Evolutionary conservation across 257 asterid genomes (phyloP), one percentile per base, ranked within the genome.

Genomic region (Solanum chiquidenum): DNA sequence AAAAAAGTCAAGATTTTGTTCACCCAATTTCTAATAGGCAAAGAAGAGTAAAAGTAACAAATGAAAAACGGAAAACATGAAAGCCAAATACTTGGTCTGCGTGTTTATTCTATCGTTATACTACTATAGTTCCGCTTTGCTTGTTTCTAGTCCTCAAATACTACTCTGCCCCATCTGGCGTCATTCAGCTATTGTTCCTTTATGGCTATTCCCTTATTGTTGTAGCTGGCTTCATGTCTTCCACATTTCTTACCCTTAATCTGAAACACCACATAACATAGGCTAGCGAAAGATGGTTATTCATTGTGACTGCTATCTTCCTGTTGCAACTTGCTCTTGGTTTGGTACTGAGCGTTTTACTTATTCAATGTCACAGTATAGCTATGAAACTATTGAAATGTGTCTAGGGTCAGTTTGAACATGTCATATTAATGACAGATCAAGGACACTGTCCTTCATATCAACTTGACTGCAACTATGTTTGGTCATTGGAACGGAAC

Each of bases 141-240:
- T 89, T 97, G 91, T 97, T 93, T 89, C 21, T 95, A 60, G 89
- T 95, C 91, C 99, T 97, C 93, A 94, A 97, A 86, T 97, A 97
- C 92, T 94, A 95, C 94, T 95, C 99, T 44, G 97, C 95, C 58
- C 99, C 99, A 84, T 91, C 98, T 58, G 96, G 99, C 89, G 86
- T 97, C 25, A 95, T 89, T 83, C 99, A 95, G 91, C 95, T 97
- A 89, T 92, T 97, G 31, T 97, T 98, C 87, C 96, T 97, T 84
- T 97, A 97, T 52, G 98, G 99, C 90, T 95, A 95, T 92, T 97
- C 98, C 72, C 94, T 95, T 84, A 95, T 95, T 86, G 99, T 94
- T 71, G 93, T 95, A 52, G 99, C 98, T 2, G 99, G 98, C 25
- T 91, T 95, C 89, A 94, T 93, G 97, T 97, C 99, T 46, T 98